Conservation (phyloP, 306 rosid genomes). For the Cucumis melo region DNA sequence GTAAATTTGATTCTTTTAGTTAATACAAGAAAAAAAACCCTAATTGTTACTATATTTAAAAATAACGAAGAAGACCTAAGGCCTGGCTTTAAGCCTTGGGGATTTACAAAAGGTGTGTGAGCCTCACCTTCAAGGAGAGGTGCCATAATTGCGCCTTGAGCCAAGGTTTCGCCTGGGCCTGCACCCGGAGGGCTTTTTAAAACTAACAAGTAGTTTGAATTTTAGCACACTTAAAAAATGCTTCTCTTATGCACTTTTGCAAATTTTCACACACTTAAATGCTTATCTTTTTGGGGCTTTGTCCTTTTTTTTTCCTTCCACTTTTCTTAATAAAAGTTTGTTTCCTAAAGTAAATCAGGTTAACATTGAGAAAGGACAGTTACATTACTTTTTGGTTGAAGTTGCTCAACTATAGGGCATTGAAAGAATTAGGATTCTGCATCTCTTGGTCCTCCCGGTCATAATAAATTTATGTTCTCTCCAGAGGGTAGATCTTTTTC, state of each 20-base stretch:
- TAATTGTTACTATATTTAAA: too few species aligned
- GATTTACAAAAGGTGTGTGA: too few species aligned
- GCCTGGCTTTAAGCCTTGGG: too few species aligned
- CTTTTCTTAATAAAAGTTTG: background rate
- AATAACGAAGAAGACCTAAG: too few species aligned
- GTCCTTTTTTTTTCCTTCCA: background rate
- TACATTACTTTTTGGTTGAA: background rate
- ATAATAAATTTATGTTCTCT: background rate
- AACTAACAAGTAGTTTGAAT: background rate
- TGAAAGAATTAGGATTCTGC: background rate
- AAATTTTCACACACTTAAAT: too few species aligned
- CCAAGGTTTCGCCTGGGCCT: too few species aligned
- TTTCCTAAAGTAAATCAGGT: background rate
- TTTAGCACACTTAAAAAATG: background rate
- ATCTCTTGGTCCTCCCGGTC: background rate
- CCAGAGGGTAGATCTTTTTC: background rate
- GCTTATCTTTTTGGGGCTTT: background rate
- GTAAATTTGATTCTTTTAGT: too few species aligned
- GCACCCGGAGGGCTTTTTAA: too few species aligned
- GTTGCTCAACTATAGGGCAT: background rate
- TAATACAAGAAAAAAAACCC: too few species aligned
- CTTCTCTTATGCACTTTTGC: background rate
- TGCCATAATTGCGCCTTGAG: too few species aligned
- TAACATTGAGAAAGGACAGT: background rate
- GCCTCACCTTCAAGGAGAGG: too few species aligned